Base-by-base conservation (phyloP, 306 rosid species). In the Hippophae gyantsensis region DNA sequence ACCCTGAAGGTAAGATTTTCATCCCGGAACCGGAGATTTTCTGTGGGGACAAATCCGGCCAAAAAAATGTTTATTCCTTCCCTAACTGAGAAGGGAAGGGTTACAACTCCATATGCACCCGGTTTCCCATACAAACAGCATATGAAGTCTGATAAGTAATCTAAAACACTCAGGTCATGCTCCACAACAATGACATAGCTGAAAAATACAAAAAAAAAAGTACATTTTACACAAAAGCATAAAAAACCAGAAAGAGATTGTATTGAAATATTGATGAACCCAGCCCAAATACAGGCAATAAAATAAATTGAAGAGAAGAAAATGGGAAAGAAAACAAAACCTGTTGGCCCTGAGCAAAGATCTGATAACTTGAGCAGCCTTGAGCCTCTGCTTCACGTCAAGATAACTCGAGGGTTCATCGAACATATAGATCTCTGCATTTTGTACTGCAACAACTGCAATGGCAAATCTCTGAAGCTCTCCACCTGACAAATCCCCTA, bases 51-150 rank as follows among this genome's bases (percentile, higher is more conserved):
- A 75, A 86, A 93, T 49, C 99, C 99, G 46, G 97, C 81, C 84
- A 93, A 88, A 80, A 93, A 93, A 76, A 93, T 88, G 71, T 93
- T 93, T 66, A 93, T 93, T 74, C 99, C 99, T 79, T 93, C 99
- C 82, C 99, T 75, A 61, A 93, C 99, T 10, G 99, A 93, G 86
- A 93, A 93, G 52, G 99, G 99, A 70, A 93, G 94, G 55, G 99
- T 93, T 51, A 93, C 99, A 64, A 93, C 99, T 69, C 99, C 99
- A 76, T 88, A 93, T 46, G 95, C 97, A 77, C 99, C 97, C 50
- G 99, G 99, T 70, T 93, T 93, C 27, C 99, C 99, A 70, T 88
- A 93, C 63, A 93, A 70, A 76, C 99, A 93, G 94, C 99, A 93
- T 58, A 93, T 88, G 66, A 93, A 93, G 80, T 93, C 99, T 8